Conservation (phyloP, 768 basidiomycete species). For the Amanita thiersii region DNA sequence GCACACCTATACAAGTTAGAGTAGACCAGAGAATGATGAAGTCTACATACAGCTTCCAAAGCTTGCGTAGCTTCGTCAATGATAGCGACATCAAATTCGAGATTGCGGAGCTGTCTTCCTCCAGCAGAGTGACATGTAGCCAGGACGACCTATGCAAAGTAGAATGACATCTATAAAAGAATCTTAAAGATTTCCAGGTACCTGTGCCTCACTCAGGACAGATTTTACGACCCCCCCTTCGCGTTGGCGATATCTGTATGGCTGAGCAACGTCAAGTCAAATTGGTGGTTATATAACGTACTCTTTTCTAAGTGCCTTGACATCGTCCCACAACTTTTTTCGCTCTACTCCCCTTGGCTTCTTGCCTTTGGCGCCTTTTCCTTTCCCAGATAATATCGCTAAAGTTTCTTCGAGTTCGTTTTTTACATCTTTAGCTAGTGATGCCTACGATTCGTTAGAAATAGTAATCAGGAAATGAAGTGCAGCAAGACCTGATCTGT, state of each 20-base stretch:
- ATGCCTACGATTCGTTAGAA: slow-evolving; percentile 41
- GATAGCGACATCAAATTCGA: slow-evolving; percentile 85
- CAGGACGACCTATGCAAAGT: slow-evolving; percentile 58
- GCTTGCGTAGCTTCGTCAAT: slow-evolving; percentile 99
- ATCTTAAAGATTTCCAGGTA: slow-evolving; percentile 15
- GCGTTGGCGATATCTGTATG: slow-evolving; percentile 72
- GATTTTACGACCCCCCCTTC: slow-evolving; percentile 79
- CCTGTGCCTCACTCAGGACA: slow-evolving; percentile 76
- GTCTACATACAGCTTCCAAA: slow-evolving; percentile 68
- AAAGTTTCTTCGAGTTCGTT: slow-evolving; percentile 71
- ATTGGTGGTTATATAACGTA: slow-evolving; percentile 25
- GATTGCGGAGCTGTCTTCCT: slow-evolving; percentile 66
- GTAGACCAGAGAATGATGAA: slow-evolving; percentile 3
- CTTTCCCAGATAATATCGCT: slow-evolving; percentile 58
- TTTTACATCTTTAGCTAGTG: slow-evolving; percentile 84
- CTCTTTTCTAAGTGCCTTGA: slow-evolving; percentile 87
- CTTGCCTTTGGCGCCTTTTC: slow-evolving; percentile 68
- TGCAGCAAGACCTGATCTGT: slow-evolving; percentile 51
- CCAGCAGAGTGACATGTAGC: slow-evolving; percentile 95
- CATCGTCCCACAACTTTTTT: slow-evolving; percentile 82
- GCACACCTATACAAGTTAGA: slow-evolving; percentile 52
- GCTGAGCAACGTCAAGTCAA: not conserved
- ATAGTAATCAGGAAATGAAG: not conserved
- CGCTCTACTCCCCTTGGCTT: slow-evolving; percentile 63
- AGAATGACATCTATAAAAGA: not conserved